Evolutionary conservation across 2,329 filamentous ascomycete genomes (phyloP), one percentile per base, ranked within the genome.

Genomic region (Ophiostoma sp.): DNA sequence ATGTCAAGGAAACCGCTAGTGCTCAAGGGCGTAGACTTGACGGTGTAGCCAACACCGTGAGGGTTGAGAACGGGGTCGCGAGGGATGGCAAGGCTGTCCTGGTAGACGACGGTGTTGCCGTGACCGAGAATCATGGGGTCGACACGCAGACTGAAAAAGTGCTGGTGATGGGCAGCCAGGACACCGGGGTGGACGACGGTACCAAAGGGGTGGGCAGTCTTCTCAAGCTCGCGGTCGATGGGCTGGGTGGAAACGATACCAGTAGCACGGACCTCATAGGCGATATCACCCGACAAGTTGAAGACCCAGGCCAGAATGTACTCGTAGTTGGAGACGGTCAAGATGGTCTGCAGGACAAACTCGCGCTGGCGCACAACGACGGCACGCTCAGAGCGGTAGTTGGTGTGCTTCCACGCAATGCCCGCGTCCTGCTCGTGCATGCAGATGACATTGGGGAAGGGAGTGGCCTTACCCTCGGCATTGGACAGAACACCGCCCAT

Each of bases 361-460:
- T 89, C 83, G 2, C 89, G 81, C 68, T 82, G 80, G 5, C 89
- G 81, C 0, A 84, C 83, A 0, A 89, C 85, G 0, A 86, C 84
- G 0, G 86, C 85, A 9, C 84, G 80, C 9, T 81, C 80, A 0
- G 87, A 90, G n/a, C 88, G 81, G 77, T 82, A 88, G 77, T 91
- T 89, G 36, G 87, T 84, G 77, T 91, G 89, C 75, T 91, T 91
- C 87, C 87, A 90, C 36, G 84, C 81, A 64, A 91, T 88, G 1
- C 89, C 89, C 70, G 86, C 84, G 74, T 91, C 89, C 73, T 89
- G 84, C 76, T 91, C 89, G 73, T 91, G 89, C 2, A 90, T 79
- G 71, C 89, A 91, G 52, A 90, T 79, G 1, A 87, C 87, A 66
- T 83, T 83, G 11, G 82, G 79, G 1, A 80, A 75, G 16, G 77